phyloP scores from a whole-genome alignment of 2,329 filamentous ascomycete genomes.

The Botrytis deweyae region DNA sequence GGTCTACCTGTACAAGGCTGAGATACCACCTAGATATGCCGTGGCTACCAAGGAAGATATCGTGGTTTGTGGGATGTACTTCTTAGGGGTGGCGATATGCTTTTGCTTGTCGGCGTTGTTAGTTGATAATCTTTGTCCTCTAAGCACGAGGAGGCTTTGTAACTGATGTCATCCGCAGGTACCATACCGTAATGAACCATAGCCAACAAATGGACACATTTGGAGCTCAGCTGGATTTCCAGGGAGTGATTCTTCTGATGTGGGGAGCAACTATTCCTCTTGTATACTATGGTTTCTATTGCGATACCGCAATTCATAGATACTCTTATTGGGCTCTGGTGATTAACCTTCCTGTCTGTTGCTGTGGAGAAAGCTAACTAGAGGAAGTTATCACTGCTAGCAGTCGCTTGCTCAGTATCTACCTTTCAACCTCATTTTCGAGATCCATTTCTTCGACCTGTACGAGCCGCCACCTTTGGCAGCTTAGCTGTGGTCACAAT shows the following conservation, averaged over 20 bases:
- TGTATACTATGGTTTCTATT: slow-evolving; percentile 53
- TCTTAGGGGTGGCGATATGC: slow-evolving; percentile 47
- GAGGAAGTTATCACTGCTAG: slow-evolving; percentile 29
- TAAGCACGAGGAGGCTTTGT: not conserved
- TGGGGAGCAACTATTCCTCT: slow-evolving; percentile 61
- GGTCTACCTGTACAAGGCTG: slow-evolving; percentile 41
- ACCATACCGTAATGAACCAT: slow-evolving; percentile 58
- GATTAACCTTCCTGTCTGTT: slow-evolving; percentile 23
- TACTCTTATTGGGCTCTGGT: slow-evolving; percentile 11
- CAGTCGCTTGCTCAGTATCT: slow-evolving; percentile 42
- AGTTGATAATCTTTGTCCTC: slow-evolving; percentile 25
- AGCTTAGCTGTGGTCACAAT: slow-evolving; percentile 45
- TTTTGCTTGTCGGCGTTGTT: slow-evolving; percentile 48
- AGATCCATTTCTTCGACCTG: slow-evolving; percentile 42
- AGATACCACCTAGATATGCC: slow-evolving; percentile 42
- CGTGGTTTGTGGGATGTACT: slow-evolving; percentile 46
- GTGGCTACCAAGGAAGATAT: slow-evolving; percentile 43
- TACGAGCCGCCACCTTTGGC: slow-evolving; percentile 45
- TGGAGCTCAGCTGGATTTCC: slow-evolving; percentile 60
- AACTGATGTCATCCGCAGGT: slow-evolving; percentile 41
- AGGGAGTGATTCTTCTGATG: slow-evolving; percentile 61
- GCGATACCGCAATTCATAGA: slow-evolving; percentile 11
- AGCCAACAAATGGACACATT: slow-evolving; percentile 49
- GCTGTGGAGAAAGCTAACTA: not conserved
- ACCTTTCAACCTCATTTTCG: slow-evolving; percentile 43